Conservation (phyloP, 129 eudicot species). For the Lactuca saligna region DNA sequence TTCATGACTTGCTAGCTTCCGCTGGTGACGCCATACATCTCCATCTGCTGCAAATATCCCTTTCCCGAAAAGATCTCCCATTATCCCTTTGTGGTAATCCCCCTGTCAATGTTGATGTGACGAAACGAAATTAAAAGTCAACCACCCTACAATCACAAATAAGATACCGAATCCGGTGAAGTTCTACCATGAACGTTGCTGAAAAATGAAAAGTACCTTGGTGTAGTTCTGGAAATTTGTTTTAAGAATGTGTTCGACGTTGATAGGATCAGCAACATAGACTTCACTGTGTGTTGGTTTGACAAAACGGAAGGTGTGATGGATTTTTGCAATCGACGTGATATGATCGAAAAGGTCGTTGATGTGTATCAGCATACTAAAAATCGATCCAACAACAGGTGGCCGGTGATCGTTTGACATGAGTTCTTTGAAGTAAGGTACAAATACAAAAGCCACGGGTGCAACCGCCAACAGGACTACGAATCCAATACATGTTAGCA, state of each 20-base stretch:
- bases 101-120: constrained; percentile 34
- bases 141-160: neutral
- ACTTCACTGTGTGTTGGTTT: constrained; percentile 55
- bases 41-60: constrained; percentile 83
- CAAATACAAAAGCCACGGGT: constrained; percentile 13
- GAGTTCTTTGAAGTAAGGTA: constrained; percentile 40
- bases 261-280: constrained; percentile 52
- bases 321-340: constrained; percentile 40
- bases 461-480: constrained; percentile 22
- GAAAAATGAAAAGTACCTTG: constrained; percentile 34
- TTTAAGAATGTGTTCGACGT: constrained; percentile 58
- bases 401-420: constrained; percentile 44
- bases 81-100: constrained; percentile 31
- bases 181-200: neutral
- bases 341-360: constrained; percentile 38
- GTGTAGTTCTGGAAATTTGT: constrained; percentile 59
- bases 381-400: constrained; percentile 51
- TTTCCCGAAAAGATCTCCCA: constrained; percentile 61
- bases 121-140: no score
- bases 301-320: constrained; percentile 52
- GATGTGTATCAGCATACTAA: constrained; percentile 48
- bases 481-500: constrained; percentile 22
- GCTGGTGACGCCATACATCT: constrained; percentile 68
- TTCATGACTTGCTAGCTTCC: constrained; percentile 68
- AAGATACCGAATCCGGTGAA: neutral